These are phyloP conservation scores for Biancaea sappan DNA, from an alignment of 306 rosid species.

Conservation along the genomic window DNA sequence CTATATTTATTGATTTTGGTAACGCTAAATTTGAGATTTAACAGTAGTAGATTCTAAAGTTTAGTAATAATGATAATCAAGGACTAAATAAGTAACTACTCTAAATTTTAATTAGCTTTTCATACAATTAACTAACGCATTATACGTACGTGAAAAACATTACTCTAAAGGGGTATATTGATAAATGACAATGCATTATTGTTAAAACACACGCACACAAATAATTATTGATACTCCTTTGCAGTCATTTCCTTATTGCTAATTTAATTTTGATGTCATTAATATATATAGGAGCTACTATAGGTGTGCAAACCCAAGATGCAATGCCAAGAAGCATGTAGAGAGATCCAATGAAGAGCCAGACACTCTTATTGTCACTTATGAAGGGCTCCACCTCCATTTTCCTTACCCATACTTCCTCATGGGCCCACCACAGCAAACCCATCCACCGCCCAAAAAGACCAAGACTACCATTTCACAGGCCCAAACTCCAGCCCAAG, in stretches of 20 bases:
- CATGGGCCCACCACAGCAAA: constrained; percentile 41
- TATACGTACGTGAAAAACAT: too few species aligned
- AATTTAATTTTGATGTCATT: constrained; percentile 17
- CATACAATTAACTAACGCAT: neutral
- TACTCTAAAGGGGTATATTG: too few species aligned
- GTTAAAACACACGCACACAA: too few species aligned
- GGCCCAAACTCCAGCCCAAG: constrained; percentile 28
- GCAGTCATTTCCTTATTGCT: neutral
- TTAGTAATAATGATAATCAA: too few species aligned
- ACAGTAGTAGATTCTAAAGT: too few species aligned
- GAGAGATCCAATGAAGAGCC: constrained; percentile 83
- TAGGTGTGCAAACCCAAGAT: constrained; percentile 88
- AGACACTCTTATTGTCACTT: constrained; percentile 76
- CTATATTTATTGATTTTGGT: too few species aligned
- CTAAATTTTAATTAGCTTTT: neutral
- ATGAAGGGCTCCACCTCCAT: constrained; percentile 93
- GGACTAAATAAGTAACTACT: too few species aligned
- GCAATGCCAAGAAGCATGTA: constrained; percentile 91
- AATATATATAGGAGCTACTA: constrained; percentile 98
- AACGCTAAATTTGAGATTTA: too few species aligned
- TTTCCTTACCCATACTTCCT: constrained; percentile 72
- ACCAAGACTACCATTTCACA: constrained; percentile 42
- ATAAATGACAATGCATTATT: too few species aligned
- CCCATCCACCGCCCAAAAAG: constrained; percentile 54
- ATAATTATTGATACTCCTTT: too few species aligned